Evolutionary conservation across 805 yeast species (phyloP), one percentile per base, ranked within the genome.

Genomic region (Metschnikowia rubicola): DNA sequence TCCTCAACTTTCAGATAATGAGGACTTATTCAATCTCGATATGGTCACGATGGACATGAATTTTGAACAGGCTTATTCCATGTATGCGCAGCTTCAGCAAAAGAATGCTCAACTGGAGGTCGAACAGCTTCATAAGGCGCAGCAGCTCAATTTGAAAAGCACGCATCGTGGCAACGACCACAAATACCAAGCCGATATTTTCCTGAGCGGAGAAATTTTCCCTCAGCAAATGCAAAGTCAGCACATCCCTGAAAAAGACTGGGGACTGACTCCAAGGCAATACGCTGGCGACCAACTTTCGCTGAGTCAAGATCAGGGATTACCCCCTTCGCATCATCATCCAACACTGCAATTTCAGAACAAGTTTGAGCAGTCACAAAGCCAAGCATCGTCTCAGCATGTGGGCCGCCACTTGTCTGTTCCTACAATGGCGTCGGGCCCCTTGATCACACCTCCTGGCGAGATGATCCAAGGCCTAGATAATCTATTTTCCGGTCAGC

Each of bases 41-140:
- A 57, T 68, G 64, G 65, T 68, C 43, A 58, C 69, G 17, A 58
- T 62, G 44, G 75, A 71, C 59, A 71, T 71, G 75, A 71, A 71
- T 45, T 72, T 73, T 44, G 76, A 73, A 61, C 74, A 71, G 59
- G 75, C 75, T 10, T 73, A 70, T 51, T 52, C 61, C 31, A 65
- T 70, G 68, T 73, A 71, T 58, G 57, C 63, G 35, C 62, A 61
- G 36, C 55, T 71, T 41, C 75, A 71, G 53, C 72, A 69, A 41
- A 69, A 68, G 41, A 57, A 62, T 36, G 74, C 74, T 19, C 19
- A 61, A 19, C 53, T 52, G 31, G 67, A 66, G 17, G 60, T 71
- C 15, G 75, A 70, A 46, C 65, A 65, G 45, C 66, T 73, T 48
- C 69, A 70, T 46, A 63, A 62, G 52, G 71, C 65, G 1, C 75